Percentiles rank a stretch among this genome's conserved stretches.
Conservation (phyloP, 352 stramenopile species). For the Globisporangium abappressorium region DNA sequence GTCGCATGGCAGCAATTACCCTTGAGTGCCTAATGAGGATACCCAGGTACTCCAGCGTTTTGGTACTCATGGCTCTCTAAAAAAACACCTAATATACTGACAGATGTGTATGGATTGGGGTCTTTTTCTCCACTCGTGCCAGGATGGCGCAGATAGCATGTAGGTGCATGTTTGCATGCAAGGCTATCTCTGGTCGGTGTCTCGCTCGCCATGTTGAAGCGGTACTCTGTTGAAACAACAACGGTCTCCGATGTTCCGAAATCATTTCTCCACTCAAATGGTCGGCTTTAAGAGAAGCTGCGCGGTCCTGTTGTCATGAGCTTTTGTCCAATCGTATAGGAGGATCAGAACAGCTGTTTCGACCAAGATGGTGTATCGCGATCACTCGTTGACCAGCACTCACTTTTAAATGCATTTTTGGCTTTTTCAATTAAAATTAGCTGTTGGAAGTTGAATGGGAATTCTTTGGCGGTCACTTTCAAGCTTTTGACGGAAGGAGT, state of each 20-base stretch:
- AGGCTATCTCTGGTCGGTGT: neutral
- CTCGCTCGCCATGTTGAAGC: neutral
- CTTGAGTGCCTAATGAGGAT: too few relatives aligned
- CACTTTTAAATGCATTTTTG: neutral
- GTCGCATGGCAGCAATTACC: too few relatives aligned
- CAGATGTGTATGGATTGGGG: neutral
- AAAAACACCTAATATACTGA: too few relatives aligned
- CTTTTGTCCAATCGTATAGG: neutral
- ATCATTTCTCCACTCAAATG: neutral
- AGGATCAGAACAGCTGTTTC: neutral
- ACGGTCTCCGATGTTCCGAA: neutral
- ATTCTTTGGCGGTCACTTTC: neutral
- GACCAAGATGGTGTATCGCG: neutral
- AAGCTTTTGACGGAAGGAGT: neutral
- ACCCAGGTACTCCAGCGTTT: too few relatives aligned
- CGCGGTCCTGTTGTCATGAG: neutral
- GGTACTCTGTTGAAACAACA: neutral
- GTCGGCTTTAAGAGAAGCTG: neutral
- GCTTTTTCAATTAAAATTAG: neutral
- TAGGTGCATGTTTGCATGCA: neutral
- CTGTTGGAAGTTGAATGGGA: neutral
- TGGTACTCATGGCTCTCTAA: too few relatives aligned
- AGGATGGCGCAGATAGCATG: neutral
- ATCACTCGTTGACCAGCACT: neutral
- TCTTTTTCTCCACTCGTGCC: neutral